A percentile compares a stretch with the other conserved stretches of the same genome.
Conservation (phyloP, 805 yeast genomes). For the Nakazawaea anatomiae region DNA sequence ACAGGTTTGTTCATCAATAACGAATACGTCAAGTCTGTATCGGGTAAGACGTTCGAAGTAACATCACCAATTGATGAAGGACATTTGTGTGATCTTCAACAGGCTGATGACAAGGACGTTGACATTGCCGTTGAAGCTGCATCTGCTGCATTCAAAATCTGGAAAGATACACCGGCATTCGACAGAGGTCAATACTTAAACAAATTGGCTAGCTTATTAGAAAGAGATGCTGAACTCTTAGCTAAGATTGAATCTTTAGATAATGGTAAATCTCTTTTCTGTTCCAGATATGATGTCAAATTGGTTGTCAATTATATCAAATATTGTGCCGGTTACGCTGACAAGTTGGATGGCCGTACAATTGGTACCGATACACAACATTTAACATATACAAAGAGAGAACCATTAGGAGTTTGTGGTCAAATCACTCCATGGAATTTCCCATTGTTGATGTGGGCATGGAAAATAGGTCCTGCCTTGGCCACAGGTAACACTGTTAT, state of each 20-base stretch:
- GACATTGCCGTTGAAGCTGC: slow-evolving; percentile 68
- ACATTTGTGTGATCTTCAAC: slow-evolving; percentile 41
- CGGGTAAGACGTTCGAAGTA: slow-evolving; percentile 43
- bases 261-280: slow-evolving; percentile 66
- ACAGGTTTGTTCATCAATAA: slow-evolving; percentile 50
- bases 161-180: slow-evolving; percentile 56
- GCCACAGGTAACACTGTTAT: slow-evolving; percentile 72
- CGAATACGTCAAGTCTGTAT: slow-evolving; percentile 44
- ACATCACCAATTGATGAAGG: slow-evolving; percentile 49
- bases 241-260: slow-evolving; percentile 68
- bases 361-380: slow-evolving; percentile 59
- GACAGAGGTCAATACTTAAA: slow-evolving; percentile 45
- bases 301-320: slow-evolving; percentile 58
- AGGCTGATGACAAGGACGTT: slow-evolving; percentile 56
- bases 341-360: slow-evolving; percentile 57
- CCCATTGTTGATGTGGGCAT: slow-evolving; percentile 71
- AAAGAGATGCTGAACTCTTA: slow-evolving; percentile 54
- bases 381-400: slow-evolving; percentile 60
- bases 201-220: slow-evolving; percentile 66
- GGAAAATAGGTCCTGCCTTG: slow-evolving; percentile 77
- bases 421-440: slow-evolving; percentile 83
- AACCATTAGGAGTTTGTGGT: slow-evolving; percentile 78
- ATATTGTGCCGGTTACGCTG: slow-evolving; percentile 69
- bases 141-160: slow-evolving; percentile 49
- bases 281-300: slow-evolving; percentile 62